These are phyloP conservation scores for Penicillium sp. DNA, from an alignment of 2,329 filamentous ascomycete species.

Conservation along the genomic window DNA sequence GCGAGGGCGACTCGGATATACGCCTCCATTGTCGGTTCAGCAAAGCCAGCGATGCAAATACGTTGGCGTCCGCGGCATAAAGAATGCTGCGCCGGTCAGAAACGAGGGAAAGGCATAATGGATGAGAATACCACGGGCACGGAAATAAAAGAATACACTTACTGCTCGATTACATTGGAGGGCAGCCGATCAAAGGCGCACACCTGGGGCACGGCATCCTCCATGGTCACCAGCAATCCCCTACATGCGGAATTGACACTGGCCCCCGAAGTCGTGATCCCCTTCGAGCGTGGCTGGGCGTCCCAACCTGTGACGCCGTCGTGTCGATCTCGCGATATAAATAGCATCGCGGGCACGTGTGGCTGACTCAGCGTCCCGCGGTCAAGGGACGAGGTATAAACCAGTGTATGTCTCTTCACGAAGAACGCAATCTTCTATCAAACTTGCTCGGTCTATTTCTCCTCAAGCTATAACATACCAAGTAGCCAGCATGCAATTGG, in stretches of 20 bases:
- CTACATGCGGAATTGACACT: slow-evolving; percentile 21
- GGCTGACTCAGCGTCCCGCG: slow-evolving; percentile 17
- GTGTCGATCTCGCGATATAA: slow-evolving; percentile 19
- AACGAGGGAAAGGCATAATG: not conserved
- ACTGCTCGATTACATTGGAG: slow-evolving; percentile 23
- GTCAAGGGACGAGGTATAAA: too few relatives aligned
- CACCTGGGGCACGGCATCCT: slow-evolving; percentile 18
- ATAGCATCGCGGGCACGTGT: slow-evolving; percentile 18
- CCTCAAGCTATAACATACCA: too few relatives aligned
- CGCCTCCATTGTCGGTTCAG: slow-evolving; percentile 47
- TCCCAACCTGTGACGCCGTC: slow-evolving; percentile 16
- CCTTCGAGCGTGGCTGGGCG: slow-evolving; percentile 20
- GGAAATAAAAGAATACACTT: slow-evolving; percentile 7
- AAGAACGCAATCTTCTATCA: too few relatives aligned
- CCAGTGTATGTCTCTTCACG: too few relatives aligned
- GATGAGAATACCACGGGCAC: slow-evolving; percentile 1
- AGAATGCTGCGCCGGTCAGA: slow-evolving; percentile 43
- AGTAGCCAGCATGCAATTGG: too few relatives aligned
- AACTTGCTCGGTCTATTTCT: too few relatives aligned
- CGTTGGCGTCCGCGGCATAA: slow-evolving; percentile 47
- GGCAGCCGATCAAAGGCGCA: slow-evolving; percentile 23
- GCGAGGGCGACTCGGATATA: slow-evolving; percentile 41
- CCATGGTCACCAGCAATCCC: slow-evolving; percentile 22
- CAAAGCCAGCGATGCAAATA: slow-evolving; percentile 47
- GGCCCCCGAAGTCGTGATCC: not conserved